These are phyloP conservation scores for Psophocarpus tetragonolobus DNA, from an alignment of 306 rosid genomes.

Conservation along the genomic window DNA sequence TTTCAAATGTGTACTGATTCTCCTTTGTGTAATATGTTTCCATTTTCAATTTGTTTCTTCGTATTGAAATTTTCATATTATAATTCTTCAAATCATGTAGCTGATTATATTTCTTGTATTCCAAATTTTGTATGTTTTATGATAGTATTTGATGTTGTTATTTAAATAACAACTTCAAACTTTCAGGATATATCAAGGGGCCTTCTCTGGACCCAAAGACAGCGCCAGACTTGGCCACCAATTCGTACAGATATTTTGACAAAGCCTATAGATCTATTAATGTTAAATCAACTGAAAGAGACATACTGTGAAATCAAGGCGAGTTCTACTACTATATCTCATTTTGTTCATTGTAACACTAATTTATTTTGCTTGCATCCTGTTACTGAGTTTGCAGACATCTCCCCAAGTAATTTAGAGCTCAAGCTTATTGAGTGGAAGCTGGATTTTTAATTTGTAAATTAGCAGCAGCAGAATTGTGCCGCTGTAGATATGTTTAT, in stretches of 20 bases:
- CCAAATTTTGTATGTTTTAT: conserved; percentile 11
- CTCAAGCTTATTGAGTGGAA: neutral
- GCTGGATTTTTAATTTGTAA: neutral
- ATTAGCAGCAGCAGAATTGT: neutral
- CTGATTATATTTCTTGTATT: neutral
- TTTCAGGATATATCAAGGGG: conserved; percentile 92
- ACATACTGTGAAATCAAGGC: conserved; percentile 86
- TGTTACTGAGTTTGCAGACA: neutral
- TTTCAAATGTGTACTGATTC: neutral
- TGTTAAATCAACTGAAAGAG: conserved; percentile 85
- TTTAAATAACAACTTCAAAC: conserved; percentile 6
- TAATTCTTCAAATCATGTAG: conserved; percentile 13
- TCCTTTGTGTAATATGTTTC: neutral
- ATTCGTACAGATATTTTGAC: conserved; percentile 81
- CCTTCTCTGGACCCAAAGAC: conserved; percentile 96
- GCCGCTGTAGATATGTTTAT: neutral
- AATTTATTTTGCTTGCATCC: neutral
- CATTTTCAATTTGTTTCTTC: conserved; percentile 23
- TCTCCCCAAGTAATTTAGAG: conserved; percentile 14
- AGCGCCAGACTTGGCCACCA: conserved; percentile 97
- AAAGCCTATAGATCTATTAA: conserved; percentile 81
- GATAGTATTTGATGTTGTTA: conserved; percentile 11
- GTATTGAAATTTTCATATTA: neutral
- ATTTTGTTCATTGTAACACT: neutral
- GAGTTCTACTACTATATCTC: conserved; percentile 42